Conservation (phyloP, 306 rosid species). For the Gillenia trifoliata region DNA sequence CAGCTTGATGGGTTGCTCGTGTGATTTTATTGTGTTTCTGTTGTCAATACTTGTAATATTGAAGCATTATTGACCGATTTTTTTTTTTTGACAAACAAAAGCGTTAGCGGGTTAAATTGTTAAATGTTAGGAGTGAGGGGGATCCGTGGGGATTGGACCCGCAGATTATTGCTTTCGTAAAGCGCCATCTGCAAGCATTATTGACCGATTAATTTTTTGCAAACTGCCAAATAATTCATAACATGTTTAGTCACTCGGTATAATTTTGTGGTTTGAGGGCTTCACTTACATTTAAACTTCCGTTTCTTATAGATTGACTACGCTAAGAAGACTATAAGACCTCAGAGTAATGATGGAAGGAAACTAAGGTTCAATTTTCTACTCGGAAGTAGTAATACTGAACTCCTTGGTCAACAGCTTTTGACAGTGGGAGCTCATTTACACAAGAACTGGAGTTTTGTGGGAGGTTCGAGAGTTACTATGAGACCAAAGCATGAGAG, state of each 20-base stretch:
- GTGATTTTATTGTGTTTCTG: neutral
- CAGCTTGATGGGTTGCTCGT: neutral
- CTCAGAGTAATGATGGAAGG: constrained; percentile 26
- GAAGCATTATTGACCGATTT: no score
- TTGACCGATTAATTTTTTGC: no score
- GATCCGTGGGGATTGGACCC: no score
- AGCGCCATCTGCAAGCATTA: no score
- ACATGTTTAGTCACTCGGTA: neutral
- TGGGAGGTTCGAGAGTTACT: constrained; percentile 60
- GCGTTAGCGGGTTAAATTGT: no score
- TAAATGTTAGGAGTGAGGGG: no score
- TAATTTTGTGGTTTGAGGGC: neutral
- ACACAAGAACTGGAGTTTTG: constrained; percentile 65
- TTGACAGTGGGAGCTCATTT: constrained; percentile 21
- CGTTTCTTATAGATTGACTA: constrained; percentile 35
- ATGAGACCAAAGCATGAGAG: constrained; percentile 46
- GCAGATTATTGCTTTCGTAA: no score
- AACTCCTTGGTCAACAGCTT: constrained; percentile 29
- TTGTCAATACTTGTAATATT: neutral
- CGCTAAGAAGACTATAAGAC: constrained; percentile 39
- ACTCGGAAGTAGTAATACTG: constrained; percentile 36
- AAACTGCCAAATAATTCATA: neutral
- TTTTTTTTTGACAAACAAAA: no score
- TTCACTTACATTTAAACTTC: constrained; percentile 17
- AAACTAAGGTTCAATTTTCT: constrained; percentile 30